Evolutionary conservation across 257 asterid species (phyloP).

Genomic region (Przewalskia tangutica): DNA sequence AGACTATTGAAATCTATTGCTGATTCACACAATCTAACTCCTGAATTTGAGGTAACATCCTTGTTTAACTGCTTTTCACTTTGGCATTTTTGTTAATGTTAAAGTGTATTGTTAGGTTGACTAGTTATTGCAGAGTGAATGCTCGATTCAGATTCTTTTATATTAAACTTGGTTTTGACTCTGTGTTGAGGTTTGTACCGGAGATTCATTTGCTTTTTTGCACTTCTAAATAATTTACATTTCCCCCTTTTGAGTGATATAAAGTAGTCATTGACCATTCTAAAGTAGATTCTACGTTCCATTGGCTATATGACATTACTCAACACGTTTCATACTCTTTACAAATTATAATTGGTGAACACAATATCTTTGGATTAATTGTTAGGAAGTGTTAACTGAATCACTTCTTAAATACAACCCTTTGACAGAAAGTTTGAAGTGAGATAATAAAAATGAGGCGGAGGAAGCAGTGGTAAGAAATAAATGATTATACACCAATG

Average conservation of each 20-base stretch:
- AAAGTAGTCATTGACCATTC: background rate
- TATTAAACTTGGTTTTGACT: background rate
- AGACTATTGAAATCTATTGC: slow-evolving; percentile 24
- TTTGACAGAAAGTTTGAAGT: background rate
- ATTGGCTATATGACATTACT: background rate
- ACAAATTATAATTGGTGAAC: background rate
- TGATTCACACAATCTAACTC: slow-evolving; percentile 18
- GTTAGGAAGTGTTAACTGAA: background rate
- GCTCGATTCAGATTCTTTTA: background rate
- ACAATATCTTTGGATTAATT: background rate
- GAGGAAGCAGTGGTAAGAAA: background rate
- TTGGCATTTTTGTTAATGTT: background rate
- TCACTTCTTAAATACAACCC: background rate
- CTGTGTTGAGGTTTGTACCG: background rate
- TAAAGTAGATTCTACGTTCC: background rate
- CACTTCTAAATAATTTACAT: background rate
- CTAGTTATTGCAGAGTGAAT: background rate
- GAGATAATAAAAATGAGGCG: background rate
- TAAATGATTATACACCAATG: background rate
- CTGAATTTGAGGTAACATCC: slow-evolving; percentile 24
- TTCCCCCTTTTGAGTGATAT: background rate
- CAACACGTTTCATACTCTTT: background rate
- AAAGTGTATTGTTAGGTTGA: background rate
- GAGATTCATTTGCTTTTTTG: background rate
- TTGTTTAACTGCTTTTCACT: background rate